A percentile compares a stretch with the other conserved stretches of the same genome.
Conservation (phyloP, 2,329 filamentous ascomycete species). For the Pezicula neosporulosa region DNA sequence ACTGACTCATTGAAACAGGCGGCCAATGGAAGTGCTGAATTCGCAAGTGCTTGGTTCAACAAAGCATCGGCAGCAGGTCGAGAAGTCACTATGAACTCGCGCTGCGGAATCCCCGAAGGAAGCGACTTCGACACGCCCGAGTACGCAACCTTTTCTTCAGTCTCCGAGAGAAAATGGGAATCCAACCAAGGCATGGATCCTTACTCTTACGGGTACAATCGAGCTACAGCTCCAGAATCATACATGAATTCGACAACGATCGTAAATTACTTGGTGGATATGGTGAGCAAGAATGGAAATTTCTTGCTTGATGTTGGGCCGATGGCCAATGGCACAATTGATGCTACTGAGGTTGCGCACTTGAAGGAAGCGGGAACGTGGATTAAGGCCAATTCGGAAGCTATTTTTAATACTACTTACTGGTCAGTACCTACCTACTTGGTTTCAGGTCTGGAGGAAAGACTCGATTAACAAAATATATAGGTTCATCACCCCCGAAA, state of each 20-base stretch:
- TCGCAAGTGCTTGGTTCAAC: slow-evolving; percentile 41
- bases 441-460: not conserved
- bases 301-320: slow-evolving; percentile 55
- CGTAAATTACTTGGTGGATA: slow-evolving; percentile 46
- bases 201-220: slow-evolving; percentile 56
- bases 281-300: slow-evolving; percentile 53
- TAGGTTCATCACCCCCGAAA: slow-evolving; percentile 41
- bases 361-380: slow-evolving; percentile 49
- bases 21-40: slow-evolving; percentile 37
- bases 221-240: slow-evolving; percentile 42
- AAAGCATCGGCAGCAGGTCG: slow-evolving; percentile 33
- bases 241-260: slow-evolving; percentile 51
- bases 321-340: slow-evolving; percentile 49
- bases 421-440: slow-evolving; percentile 24
- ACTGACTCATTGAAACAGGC: slow-evolving; percentile 25
- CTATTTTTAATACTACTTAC: slow-evolving; percentile 54
- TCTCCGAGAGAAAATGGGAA: slow-evolving; percentile 56
- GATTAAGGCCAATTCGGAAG: slow-evolving; percentile 50
- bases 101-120: slow-evolving; percentile 48
- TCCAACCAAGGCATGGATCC: slow-evolving; percentile 58
- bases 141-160: slow-evolving; percentile 46
- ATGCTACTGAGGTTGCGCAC: slow-evolving; percentile 42
- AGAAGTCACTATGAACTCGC: slow-evolving; percentile 52
- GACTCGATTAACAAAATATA: not conserved
- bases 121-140: slow-evolving; percentile 59